Base-by-base conservation (phyloP, 1,284 basidiomycete genomes). In the Tilletia horrida region DNA sequence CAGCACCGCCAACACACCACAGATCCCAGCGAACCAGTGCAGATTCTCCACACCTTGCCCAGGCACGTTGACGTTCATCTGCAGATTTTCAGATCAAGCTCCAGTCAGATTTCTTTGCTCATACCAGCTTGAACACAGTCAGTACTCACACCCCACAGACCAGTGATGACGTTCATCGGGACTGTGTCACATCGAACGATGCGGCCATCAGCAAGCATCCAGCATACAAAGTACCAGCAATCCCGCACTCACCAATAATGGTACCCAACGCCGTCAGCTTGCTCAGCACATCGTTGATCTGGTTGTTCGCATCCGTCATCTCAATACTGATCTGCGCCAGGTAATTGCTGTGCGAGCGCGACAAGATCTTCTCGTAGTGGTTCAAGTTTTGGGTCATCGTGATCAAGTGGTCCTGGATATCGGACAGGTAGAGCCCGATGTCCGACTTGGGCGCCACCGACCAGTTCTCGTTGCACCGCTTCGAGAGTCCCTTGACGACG, bases 331-430 rank as follows among this genome's bases (percentile, higher is more conserved):
- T 81, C 69, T 81, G 79, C 4, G 79, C 79, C 18, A 81, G 62
- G 64, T 80, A 98, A 83, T 98, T 98, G n/a, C 93, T 97, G 84
- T 98, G 95, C 50, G 95, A 97, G 35, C 95, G 89, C 1, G 94
- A 97, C 8, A 98, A 86, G 81, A 98, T 98, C 86, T 97, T 98
- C 82, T 97, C 94, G 84, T 97, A 97, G 83, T 97, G 94, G 83
- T 96, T 97, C 85, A 97, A 83, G 82, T 97, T 98, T 83, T 97
- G 95, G 2, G 95, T 99, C 93, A 98, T 98, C 35, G 96, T 99
- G 83, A 98, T 97, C 83, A 98, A 84, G 84, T 99, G 96, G 83
- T 98, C 96, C 85, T 92, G 80, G 21, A 80, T 76, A 85, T 96
- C 93, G 6, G 91, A 95, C 1, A 97, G 87, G 84, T 96, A 94